Evolutionary conservation across 495 filamentous ascomycete species (phyloP), one percentile per base, ranked within the genome.

Genomic region (Polyplosphaeria fusca): DNA sequence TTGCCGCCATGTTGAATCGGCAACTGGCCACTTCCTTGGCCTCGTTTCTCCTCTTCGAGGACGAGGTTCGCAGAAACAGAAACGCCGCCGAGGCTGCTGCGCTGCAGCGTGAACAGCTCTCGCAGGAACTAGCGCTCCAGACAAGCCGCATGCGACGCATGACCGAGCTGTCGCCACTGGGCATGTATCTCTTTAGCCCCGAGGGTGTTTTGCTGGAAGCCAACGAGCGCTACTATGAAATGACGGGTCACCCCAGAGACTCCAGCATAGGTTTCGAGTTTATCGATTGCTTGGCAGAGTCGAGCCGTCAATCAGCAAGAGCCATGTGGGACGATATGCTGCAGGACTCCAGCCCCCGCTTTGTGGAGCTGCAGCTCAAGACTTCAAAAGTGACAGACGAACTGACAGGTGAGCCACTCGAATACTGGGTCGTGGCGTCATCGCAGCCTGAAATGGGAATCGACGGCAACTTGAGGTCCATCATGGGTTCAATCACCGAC

Each of bases 241-340:
- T 70, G 66, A 70, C 66, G 7, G 70, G 70, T 5, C 67, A 68
- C 61, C 38, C 58, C 0, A 52, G 65, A 43, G 67, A 70, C 2
- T 39, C 30, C 41, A 28, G 60, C 24, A 24, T 20, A 7, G 9
- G 13, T 2, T 26, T 48, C 5, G 12, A 39, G 19, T 60, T 52
- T 20, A 16, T 60, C n/a, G 49, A 53, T 4, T 42, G 54, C 24
- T 61, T 63, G 24, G 42, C 67, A 52, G 49, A 47, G 0, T 27
- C 59, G 12, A 61, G 46, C 39, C 22, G 22, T 3, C 12, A 40
- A 16, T 12, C 48, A 38, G 50, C 50, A 51, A 24, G 41, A 35
- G 12, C 53, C 26, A 27, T 70, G 55, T 58, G 67, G 67, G 37
- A 50, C 19, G 24, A 40, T 18, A n/a, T 68, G 23, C 43, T 51